Base-by-base conservation (phyloP, 306 rosid genomes). In the Vigna hirtella region DNA sequence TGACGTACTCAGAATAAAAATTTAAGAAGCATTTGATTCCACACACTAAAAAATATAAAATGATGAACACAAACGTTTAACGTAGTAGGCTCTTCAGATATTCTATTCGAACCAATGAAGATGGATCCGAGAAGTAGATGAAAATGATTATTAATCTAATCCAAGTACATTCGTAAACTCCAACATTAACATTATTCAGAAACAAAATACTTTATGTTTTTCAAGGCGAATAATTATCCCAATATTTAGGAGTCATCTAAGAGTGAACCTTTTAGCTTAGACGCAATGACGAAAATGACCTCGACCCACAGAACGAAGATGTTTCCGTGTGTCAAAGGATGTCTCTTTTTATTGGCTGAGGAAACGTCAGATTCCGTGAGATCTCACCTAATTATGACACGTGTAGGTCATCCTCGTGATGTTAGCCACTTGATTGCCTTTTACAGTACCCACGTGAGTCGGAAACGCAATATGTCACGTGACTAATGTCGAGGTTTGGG, bases 361-460 rank as follows among this genome's bases (percentile, higher is more conserved):
- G 66, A 72, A 43, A 43, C 72, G 53, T 79, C 48, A 70, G 74
- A 76, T 48, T 78, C 10, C 61, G 77, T 64, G 70, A 17, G 36
- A 28, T 2, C 73, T 68, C 72, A 65, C 67, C 1, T 7, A 10
- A 49, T 76, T 3, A 59, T 53, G 85, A 78, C 91, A 86, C 87
- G 90, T 90, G 85, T 82, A 50, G 18, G 4, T 13, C 0, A 2
- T 11, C 47, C 61, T 77, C 75, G 77, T 82, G 88, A 70, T 26
- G 73, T 55, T 73, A 81, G 42, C 83, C 84, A 40, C 68, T 4
- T 16, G 76, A 69, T 79, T 81, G 48, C 18, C 79, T 17, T 76
- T 79, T 38, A 52, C 83, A 81, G 90, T 16, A 78, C 61, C 89
- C 87, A 88, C 88, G 90, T 84, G 90, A 88, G 83, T 66, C 34